Percentiles rank a stretch among this genome's conserved stretches.
Conservation (phyloP, 2,329 filamentous ascomycete genomes). For the Arthrobotrys pseudoclavata region DNA sequence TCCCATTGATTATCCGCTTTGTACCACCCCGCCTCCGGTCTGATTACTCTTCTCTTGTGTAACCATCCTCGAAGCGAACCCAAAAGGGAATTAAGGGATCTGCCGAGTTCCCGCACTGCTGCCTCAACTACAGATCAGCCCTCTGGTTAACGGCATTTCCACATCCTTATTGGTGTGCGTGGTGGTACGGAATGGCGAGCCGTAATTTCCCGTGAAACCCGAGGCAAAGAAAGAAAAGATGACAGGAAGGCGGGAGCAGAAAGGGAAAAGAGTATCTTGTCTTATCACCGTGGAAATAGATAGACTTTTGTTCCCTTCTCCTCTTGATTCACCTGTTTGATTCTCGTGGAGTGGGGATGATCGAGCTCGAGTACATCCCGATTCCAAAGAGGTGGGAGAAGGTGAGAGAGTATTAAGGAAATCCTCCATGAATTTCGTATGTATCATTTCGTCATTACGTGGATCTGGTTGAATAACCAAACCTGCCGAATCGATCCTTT, state of each 20-base stretch:
- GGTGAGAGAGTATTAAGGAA: background rate
- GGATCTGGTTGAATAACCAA: background rate
- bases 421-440: slow-evolving; percentile 13
- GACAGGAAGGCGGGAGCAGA: background rate
- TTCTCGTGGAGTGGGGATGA: slow-evolving; percentile 5
- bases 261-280: background rate
- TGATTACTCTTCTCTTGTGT: slow-evolving; percentile 10
- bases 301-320: background rate
- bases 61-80: slow-evolving; percentile 8
- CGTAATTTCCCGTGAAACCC: background rate
- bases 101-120: background rate
- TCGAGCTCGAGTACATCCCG: background rate
- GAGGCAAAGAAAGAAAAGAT: background rate
- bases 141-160: background rate
- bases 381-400: background rate
- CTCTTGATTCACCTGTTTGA: slow-evolving; percentile 17
- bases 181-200: slow-evolving; percentile 12
- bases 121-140: background rate
- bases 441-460: slow-evolving; percentile 14
- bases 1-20: background rate
- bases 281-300: background rate
- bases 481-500: background rate
- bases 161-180: background rate
- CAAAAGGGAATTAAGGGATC: background rate
- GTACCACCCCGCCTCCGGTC: background rate